Base-by-base conservation (phyloP, 352 stramenopile genomes). In the Globisporangium viniferum region DNA sequence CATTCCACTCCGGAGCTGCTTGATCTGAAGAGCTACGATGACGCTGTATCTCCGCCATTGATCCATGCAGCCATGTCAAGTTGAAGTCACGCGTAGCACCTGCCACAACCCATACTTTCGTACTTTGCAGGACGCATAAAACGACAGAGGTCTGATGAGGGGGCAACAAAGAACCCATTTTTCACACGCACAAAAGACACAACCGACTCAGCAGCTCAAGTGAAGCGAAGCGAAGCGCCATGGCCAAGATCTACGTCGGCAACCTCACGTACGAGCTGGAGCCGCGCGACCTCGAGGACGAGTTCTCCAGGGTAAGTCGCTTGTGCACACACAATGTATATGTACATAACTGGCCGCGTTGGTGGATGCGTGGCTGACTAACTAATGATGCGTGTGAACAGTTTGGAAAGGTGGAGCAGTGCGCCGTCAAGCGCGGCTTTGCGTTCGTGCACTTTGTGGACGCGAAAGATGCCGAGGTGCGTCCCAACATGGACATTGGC, bases 161-260 rank as follows among this genome's bases (percentile, higher is more conserved):
- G 41, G 41, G 41, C 41, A 49, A 49, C 39, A n/a, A 49, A 49
- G 41, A 49, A 20, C 39, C 39, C 39, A 46, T 46, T 46, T 44
- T 46, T 9, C 10, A 46, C 10, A 46, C 12, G 39, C 12, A 46
- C 2, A 5, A 41, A 12, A n/a, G 12, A 29, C 36, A 29, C 29
- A 29, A 46, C 39, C 18, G 12, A 24, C 5, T 12, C 39, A 46
- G 39, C 39, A 44, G 36, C 39, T 20, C 24, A 51, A 61, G 27
- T 31, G 8, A 39, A 44, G 36, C 36, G 36, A 22, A 24, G 10
- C 3, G 8, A 31, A 59, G 27, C 69, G 71, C 75, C 15, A 87
- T 81, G 68, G 77, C 77, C n/a, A 90, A 89, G 74, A 66, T 90
- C 58, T 90, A 89, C 66, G 77, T 90, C 48, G 82, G 82, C 33